Conservation (phyloP, 225 moss, liverwort and hornwort species). For the Marchantia paleacea region DNA sequence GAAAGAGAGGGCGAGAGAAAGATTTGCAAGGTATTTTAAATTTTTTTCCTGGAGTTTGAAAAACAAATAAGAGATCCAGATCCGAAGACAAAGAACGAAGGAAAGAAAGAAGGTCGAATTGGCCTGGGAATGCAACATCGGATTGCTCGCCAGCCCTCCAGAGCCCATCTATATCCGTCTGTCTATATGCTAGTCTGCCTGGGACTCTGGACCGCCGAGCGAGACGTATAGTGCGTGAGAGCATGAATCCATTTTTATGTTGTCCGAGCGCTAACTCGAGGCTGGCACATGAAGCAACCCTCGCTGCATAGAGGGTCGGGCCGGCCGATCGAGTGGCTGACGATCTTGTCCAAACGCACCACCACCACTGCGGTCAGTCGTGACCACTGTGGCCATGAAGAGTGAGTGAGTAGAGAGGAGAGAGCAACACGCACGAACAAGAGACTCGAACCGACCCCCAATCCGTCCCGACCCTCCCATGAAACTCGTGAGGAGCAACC, state of each 20-base stretch:
- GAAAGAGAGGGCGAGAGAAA: not conserved
- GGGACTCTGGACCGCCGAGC: not conserved
- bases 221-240: not conserved
- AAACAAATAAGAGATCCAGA: not conserved
- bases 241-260: constrained; percentile 11
- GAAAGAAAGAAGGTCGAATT: not conserved
- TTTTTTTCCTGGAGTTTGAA: not conserved
- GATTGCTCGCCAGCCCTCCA: not conserved
- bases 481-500: not conserved
- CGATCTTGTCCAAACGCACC: constrained; percentile 4
- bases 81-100: not conserved
- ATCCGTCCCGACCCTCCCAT: not conserved
- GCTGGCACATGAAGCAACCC: not conserved
- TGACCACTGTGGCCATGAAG: not conserved
- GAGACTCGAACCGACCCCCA: constrained; percentile 5
- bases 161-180: not conserved
- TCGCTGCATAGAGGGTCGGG: constrained; percentile 4
- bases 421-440: constrained; percentile 3
- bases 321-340: not conserved
- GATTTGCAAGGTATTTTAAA: not conserved
- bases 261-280: constrained; percentile 3
- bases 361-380: not conserved
- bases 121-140: not conserved
- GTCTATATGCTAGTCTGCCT: not conserved
- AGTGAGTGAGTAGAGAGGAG: not conserved